These are phyloP conservation scores for Xylaria hypoxylon DNA, from an alignment of 2,329 filamentous ascomycete genomes.

Conservation along the genomic window DNA sequence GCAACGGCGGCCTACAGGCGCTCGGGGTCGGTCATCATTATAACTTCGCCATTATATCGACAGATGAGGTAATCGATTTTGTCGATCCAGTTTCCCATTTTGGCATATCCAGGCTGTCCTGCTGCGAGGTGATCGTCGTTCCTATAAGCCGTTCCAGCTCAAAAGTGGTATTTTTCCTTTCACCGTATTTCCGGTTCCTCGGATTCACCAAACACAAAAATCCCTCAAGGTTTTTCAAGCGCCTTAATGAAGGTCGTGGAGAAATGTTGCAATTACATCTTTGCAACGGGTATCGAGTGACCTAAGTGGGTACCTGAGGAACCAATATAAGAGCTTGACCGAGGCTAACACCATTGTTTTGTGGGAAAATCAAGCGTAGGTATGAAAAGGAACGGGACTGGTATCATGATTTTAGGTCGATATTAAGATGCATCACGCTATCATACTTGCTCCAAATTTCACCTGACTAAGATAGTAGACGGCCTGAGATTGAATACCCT, in stretches of 20 bases:
- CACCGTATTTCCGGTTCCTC: background rate
- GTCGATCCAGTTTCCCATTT: constrained; percentile 24
- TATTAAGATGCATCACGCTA: background rate
- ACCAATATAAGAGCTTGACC: background rate
- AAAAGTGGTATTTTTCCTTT: background rate
- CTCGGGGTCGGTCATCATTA: background rate
- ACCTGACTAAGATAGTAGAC: background rate
- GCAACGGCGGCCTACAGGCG: constrained; percentile 2
- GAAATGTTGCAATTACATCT: background rate
- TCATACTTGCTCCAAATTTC: background rate
- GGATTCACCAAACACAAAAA: background rate
- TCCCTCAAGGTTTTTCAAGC: background rate
- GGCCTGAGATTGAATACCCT: background rate
- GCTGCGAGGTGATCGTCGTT: background rate
- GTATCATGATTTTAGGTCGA: too few relatives aligned
- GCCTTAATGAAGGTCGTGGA: background rate
- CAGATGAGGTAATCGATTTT: constrained; percentile 16
- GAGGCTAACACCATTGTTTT: background rate
- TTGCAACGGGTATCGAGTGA: background rate
- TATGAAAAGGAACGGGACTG: too few relatives aligned
- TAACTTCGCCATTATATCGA: constrained; percentile 15
- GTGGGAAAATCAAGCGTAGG: too few relatives aligned
- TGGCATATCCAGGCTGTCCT: background rate
- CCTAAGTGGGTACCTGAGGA: background rate
- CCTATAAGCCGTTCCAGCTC: background rate